Evolutionary conservation across 73 alveolate genomes (phyloP).

Genomic region (Paramecium octaurelia): DNA sequence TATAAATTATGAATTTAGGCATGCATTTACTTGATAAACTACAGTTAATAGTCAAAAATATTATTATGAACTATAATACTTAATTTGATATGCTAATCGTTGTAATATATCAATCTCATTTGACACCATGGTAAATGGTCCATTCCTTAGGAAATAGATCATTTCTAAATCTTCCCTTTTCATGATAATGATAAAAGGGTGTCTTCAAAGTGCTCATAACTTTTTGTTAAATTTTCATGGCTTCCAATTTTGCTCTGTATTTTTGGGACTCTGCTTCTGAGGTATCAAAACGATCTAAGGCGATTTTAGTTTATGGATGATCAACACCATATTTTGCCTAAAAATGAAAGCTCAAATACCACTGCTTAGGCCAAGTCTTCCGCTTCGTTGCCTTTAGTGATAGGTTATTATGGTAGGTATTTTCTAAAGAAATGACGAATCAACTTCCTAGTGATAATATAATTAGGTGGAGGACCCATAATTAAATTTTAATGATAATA

Average conservation of each 20-base stretch:
- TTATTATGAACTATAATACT: not conserved
- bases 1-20: not conserved
- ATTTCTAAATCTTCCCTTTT: slow-evolving; percentile 34
- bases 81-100: not conserved
- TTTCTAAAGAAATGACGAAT: slow-evolving; percentile 46
- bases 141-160: slow-evolving; percentile 11
- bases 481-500: slow-evolving; percentile 18
- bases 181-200: not conserved
- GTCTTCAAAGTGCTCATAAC: slow-evolving; percentile 32
- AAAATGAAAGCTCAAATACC: not conserved
- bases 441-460: slow-evolving; percentile 19
- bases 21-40: not conserved
- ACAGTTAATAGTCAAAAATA: not conserved
- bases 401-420: slow-evolving; percentile 19
- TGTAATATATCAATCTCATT: not conserved
- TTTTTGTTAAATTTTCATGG: not conserved
- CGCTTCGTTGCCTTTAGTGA: not conserved
- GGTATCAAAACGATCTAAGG: not conserved
- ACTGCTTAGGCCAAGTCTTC: not conserved
- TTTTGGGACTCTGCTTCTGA: not conserved
- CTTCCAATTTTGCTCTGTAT: not conserved
- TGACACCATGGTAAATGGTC: slow-evolving; percentile 37
- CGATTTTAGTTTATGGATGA: not conserved
- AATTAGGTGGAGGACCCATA: slow-evolving; percentile 54
- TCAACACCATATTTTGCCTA: not conserved